Evolutionary conservation across 169 alveolate genomes (phyloP), one percentile per base, ranked within the genome.

Genomic region (Plasmodium berghei): DNA sequence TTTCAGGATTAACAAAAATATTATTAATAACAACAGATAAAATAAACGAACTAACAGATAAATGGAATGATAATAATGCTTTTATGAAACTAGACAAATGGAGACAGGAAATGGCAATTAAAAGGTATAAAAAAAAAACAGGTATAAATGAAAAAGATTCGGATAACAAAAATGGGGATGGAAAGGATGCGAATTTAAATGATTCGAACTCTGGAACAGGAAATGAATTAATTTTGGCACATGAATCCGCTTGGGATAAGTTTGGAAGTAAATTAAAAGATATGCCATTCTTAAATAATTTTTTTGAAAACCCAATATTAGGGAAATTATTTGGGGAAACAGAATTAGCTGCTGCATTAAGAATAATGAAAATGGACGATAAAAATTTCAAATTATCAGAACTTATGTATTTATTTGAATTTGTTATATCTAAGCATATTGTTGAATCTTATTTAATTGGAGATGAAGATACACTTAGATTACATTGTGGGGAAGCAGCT

Each of bases 401-500:
- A 61, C 83, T 96, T 56, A 93, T 94, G 72, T 95, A 94, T 73
- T 59, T 93, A 28, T 95, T 96, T 73, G 98, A 96, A 90, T 92
- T 83, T 20, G 96, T 96, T 0, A 93, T 96, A 49, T 96, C 98
- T 16, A 96, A 96, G 24, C 97, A 96, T 71, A 89, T 96, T 46
- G 96, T 96, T 8, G 93, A 93, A 69, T 94, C 97, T 40, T 96
- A 95, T 62, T 88, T 96, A 16, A 77, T 88, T 52, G 98, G 98
- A 1, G 97, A 96, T 87, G 94, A 89, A n/a, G 94, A 93, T 16
- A 73, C 95, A 14, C 93, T 95, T 12, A 72, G 91, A 22, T 75
- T 93, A 95, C 98, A 96, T 89, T 96, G 98, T 63, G 98, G 97
- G 10, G 96, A 93, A 52, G 69, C 89, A 24, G 97, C 97, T 62